Conservation (phyloP, 306 rosid species). For the Parietaria judaica region DNA sequence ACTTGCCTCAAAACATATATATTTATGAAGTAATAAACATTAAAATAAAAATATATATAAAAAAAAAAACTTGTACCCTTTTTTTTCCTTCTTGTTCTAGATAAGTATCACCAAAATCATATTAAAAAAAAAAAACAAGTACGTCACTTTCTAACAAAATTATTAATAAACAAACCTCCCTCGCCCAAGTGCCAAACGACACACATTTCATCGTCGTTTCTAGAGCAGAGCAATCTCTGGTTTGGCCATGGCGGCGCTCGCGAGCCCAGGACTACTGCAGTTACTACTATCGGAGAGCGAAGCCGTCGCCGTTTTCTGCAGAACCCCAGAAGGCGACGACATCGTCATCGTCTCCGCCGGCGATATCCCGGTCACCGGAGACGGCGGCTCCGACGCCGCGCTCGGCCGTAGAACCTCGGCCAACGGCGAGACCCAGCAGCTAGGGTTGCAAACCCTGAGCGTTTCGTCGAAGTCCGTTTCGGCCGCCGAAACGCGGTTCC, state of each 20-base stretch:
- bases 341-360: constrained; percentile 33
- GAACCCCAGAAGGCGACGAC: constrained; percentile 64
- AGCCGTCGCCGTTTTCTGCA: constrained; percentile 43
- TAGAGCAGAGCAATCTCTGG: constrained; percentile 39
- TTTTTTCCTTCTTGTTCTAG: no score
- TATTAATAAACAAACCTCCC: no score
- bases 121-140: no score
- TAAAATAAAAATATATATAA: no score
- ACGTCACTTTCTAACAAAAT: no score
- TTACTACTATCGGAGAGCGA: constrained; percentile 66
- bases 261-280: constrained; percentile 52
- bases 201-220: constrained; percentile 5
- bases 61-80: no score
- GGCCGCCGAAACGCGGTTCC: constrained; percentile 14
- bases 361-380: constrained; percentile 29
- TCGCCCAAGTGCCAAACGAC: neutral
- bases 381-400: constrained; percentile 34
- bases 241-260: constrained; percentile 35
- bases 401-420: constrained; percentile 72
- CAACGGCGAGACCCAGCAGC: constrained; percentile 29
- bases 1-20: no score
- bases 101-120: no score
- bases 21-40: no score
- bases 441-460: constrained; percentile 8
- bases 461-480: no score